A percentile compares a stretch with the other conserved stretches of the same genome.
These are phyloP conservation scores for Puya raimondii DNA, from an alignment of 176 grass and related monocot genomes.

Conservation along the genomic window DNA sequence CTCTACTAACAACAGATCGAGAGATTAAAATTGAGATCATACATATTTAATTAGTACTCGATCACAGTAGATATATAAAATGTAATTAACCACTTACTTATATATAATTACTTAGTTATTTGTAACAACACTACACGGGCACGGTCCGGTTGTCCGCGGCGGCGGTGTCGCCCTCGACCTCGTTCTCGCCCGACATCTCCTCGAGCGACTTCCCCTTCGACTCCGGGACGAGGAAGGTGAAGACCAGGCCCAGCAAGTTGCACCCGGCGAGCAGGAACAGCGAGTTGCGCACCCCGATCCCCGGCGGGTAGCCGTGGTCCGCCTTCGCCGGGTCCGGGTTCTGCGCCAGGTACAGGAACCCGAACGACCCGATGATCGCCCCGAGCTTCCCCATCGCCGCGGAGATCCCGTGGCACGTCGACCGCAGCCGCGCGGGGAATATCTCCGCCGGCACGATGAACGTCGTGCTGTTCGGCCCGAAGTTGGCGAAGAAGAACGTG, in stretches of 20 bases:
- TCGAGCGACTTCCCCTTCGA: slow-evolving; percentile 74
- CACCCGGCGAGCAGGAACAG: slow-evolving; percentile 67
- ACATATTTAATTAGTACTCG: no score
- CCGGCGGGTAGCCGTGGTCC: slow-evolving; percentile 54
- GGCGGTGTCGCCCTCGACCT: background rate
- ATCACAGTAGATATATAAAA: no score
- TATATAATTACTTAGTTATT: no score
- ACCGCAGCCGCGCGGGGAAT: slow-evolving; percentile 63
- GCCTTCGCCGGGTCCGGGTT: slow-evolving; percentile 42
- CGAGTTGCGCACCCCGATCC: slow-evolving; percentile 57
- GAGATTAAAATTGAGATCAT: no score
- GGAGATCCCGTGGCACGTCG: slow-evolving; percentile 78
- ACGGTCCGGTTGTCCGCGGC: slow-evolving; percentile 9
- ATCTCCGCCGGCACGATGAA: slow-evolving; percentile 91
- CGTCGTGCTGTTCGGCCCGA: slow-evolving; percentile 57
- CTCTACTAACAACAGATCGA: no score
- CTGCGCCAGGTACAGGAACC: slow-evolving; percentile 78
- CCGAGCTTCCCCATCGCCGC: slow-evolving; percentile 56
- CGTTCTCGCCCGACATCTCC: slow-evolving; percentile 69
- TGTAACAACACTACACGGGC: slow-evolving; percentile 7
- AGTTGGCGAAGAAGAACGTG: slow-evolving; percentile 49
- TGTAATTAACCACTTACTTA: no score
- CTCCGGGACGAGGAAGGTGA: slow-evolving; percentile 69
- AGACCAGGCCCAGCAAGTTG: slow-evolving; percentile 50
- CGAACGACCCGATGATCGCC: slow-evolving; percentile 60